Conservation (phyloP, 805 yeast species). For the Cyberlindnera maritima region DNA sequence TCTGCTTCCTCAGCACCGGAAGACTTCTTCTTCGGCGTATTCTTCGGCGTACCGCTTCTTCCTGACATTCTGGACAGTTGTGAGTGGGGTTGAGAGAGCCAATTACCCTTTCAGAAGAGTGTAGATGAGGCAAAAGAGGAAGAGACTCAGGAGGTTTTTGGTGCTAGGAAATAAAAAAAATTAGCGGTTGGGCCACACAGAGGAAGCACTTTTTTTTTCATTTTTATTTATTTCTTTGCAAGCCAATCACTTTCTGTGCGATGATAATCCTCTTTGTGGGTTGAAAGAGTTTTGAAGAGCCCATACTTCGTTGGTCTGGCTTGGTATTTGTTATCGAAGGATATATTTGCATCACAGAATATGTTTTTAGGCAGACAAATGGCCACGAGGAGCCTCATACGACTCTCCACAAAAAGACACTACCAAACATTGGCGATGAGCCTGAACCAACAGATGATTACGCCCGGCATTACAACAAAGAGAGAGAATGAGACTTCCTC, state of each 20-base stretch:
- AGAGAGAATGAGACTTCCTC: background rate
- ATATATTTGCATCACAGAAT: background rate
- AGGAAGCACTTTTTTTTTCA: background rate
- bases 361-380: background rate
- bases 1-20: slow-evolving; percentile 17
- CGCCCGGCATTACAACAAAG: background rate
- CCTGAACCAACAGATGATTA: background rate
- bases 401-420: background rate
- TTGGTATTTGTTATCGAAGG: background rate
- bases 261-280: background rate
- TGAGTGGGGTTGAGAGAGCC: background rate
- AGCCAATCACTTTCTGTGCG: background rate
- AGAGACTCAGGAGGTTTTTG: background rate
- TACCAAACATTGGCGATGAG: slow-evolving; percentile 12
- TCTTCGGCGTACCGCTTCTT: slow-evolving; percentile 22
- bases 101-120: too few relatives aligned
- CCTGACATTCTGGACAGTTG: slow-evolving; percentile 9
- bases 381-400: background rate
- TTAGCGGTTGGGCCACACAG: background rate
- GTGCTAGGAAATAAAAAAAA: background rate
- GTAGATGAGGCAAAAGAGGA: background rate
- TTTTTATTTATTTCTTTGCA: background rate
- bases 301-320: background rate
- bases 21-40: slow-evolving; percentile 30
- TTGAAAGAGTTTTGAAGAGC: too few relatives aligned